Evolutionary conservation across 306 rosid species (phyloP).

Genomic region (Echinosophora koreensis): DNA sequence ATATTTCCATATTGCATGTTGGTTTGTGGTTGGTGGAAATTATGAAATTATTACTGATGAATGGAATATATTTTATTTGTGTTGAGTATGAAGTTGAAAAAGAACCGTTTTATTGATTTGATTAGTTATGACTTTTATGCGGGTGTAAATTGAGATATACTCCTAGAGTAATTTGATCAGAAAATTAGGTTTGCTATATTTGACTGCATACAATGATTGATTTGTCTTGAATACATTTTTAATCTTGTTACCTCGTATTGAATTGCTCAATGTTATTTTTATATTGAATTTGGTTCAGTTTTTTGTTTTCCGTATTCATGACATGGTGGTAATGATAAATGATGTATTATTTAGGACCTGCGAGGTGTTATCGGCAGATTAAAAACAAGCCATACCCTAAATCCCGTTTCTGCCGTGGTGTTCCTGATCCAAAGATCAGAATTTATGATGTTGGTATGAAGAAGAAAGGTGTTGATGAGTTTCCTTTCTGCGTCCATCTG

Average conservation of each 20-base stretch:
- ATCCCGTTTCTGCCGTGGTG: slow-evolving; percentile 93
- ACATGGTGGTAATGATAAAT: slow-evolving; percentile 13
- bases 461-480: slow-evolving; percentile 91
- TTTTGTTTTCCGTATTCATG: background rate
- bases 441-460: slow-evolving; percentile 96
- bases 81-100: background rate
- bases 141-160: background rate
- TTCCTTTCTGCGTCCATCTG: slow-evolving; percentile 90
- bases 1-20: background rate
- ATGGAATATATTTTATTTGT: too few relatives aligned
- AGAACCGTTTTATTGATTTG: background rate
- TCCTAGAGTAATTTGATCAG: background rate
- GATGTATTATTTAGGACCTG: slow-evolving; percentile 67
- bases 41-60: too few relatives aligned
- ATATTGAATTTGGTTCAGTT: background rate
- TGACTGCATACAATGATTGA: too few relatives aligned
- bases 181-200: background rate
- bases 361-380: slow-evolving; percentile 84
- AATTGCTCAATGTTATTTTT: background rate
- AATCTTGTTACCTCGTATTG: background rate
- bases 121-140: background rate
- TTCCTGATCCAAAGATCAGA: slow-evolving; percentile 91
- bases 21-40: background rate
- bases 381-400: slow-evolving; percentile 88
- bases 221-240: too few relatives aligned